A percentile compares a stretch with the other conserved stretches of the same genome.
These are phyloP conservation scores for Melocanna baccifera DNA, from an alignment of 176 grass and related monocot genomes.

Conservation along the genomic window DNA sequence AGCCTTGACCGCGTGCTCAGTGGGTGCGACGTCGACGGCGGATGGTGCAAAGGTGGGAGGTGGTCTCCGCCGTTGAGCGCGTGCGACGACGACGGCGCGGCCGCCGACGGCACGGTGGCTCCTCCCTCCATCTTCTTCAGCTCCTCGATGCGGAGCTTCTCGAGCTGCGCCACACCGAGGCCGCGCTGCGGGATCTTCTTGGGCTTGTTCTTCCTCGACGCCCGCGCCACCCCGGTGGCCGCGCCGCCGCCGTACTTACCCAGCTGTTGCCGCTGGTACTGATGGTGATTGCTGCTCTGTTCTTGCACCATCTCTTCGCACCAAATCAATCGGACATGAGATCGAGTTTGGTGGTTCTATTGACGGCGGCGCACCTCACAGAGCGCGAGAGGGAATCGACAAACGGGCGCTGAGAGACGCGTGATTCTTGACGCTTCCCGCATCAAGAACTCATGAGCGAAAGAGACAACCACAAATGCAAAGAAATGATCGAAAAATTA, in stretches of 20 bases:
- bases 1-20: slow-evolving; percentile 34
- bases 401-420: not conserved
- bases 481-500: not conserved
- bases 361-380: not conserved
- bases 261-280: slow-evolving; percentile 17
- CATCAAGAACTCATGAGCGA: not conserved
- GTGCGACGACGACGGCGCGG: slow-evolving; percentile 20
- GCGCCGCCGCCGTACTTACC: slow-evolving; percentile 28
- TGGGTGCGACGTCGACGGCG: not conserved
- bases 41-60: slow-evolving; percentile 36
- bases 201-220: slow-evolving; percentile 57
- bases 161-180: slow-evolving; percentile 79
- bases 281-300: not conserved
- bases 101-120: not conserved
- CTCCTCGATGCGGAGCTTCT: slow-evolving; percentile 81
- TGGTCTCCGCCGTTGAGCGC: slow-evolving; percentile 22
- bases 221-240: slow-evolving; percentile 40
- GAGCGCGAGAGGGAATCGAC: not conserved
- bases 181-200: slow-evolving; percentile 80
- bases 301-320: slow-evolving; percentile 60
- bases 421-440: not conserved
- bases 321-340: not conserved
- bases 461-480: not conserved
- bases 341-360: not conserved
- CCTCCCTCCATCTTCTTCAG: slow-evolving; percentile 60